These are phyloP conservation scores for Apiotrichum siamense DNA, from an alignment of 1,284 basidiomycete species.

Conservation along the genomic window DNA sequence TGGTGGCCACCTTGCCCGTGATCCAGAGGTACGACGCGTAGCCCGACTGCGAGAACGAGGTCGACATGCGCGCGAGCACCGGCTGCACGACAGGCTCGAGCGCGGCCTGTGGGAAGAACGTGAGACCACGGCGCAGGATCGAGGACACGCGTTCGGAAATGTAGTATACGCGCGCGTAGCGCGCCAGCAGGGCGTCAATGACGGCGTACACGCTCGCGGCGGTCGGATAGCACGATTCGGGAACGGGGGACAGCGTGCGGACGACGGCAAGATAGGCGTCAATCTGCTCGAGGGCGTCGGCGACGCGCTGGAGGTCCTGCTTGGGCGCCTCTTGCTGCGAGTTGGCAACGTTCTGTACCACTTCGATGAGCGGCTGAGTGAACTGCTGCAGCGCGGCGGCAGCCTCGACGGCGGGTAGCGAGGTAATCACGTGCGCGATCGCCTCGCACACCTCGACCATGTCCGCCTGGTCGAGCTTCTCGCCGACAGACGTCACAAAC, in stretches of 20 bases:
- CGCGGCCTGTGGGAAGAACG: conserved; percentile 65
- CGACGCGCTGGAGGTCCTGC: conserved; percentile 58
- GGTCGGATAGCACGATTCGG: conserved; percentile 69
- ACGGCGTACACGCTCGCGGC: conserved; percentile 76
- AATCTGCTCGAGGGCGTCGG: conserved; percentile 79
- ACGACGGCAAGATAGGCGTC: conserved; percentile 80
- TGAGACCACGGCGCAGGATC: conserved; percentile 77
- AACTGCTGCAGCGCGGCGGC: conserved; percentile 80
- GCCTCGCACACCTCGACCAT: conserved; percentile 88
- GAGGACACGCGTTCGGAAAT: conserved; percentile 80
- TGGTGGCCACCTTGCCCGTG: conserved; percentile 69
- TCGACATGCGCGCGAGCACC: conserved; percentile 67
- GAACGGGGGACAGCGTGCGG: conserved; percentile 70
- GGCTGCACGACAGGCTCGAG: conserved; percentile 64
- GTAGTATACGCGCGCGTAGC: conserved; percentile 71
- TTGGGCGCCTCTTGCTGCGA: conserved; percentile 51
- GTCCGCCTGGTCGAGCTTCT: conserved; percentile 77
- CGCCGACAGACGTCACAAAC: conserved; percentile 72
- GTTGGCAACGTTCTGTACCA: conserved; percentile 45
- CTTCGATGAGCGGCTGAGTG: conserved; percentile 54
- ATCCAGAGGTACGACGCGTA: conserved; percentile 93
- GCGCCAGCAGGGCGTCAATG: conserved; percentile 70
- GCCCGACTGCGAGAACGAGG: conserved; percentile 72
- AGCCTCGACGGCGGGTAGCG: conserved; percentile 75
- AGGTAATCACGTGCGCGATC: conserved; percentile 88